phyloP scores from a whole-genome alignment of 352 stramenopile genomes.

The Phytopythium cucurbitacearum region DNA sequence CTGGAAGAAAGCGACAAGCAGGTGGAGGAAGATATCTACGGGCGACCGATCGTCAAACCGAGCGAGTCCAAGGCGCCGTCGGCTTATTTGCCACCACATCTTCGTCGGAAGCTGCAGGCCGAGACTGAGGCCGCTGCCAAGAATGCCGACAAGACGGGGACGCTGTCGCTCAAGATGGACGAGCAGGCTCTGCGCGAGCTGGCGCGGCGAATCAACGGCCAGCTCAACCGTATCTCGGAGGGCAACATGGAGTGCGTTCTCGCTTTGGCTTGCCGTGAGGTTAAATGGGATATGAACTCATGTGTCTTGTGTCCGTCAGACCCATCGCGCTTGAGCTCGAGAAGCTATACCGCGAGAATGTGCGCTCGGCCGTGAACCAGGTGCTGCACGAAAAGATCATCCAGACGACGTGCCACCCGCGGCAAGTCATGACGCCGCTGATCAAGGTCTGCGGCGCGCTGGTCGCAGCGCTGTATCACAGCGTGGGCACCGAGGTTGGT shows the following conservation, averaged over 20 bases:
- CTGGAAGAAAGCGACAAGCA: constrained; percentile 11
- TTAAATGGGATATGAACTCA: background rate
- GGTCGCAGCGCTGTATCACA: constrained; percentile 71
- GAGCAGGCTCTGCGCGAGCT: constrained; percentile 68
- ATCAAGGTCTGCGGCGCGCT: constrained; percentile 71
- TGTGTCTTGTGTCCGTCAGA: constrained; percentile 15
- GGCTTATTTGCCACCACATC: constrained; percentile 84
- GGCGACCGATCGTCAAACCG: constrained; percentile 58
- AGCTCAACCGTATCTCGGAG: constrained; percentile 90
- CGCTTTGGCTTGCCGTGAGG: background rate
- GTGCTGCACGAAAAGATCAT: constrained; percentile 69
- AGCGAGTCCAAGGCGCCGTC: constrained; percentile 34
- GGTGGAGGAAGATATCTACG: constrained; percentile 82
- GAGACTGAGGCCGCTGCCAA: constrained; percentile 27
- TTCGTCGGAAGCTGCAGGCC: constrained; percentile 66
- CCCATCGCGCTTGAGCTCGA: constrained; percentile 78
- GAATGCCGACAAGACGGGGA: constrained; percentile 12
- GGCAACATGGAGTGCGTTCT: constrained; percentile 83
- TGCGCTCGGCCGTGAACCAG: constrained; percentile 67
- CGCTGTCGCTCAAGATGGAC: constrained; percentile 54
- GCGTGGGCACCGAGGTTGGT: constrained; percentile 68
- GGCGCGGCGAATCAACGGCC: constrained; percentile 78
- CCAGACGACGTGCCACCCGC: constrained; percentile 54
- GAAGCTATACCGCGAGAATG: constrained; percentile 70
- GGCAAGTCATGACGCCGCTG: constrained; percentile 73